phyloP scores from a whole-genome alignment of 768 basidiomycete genomes.

The Tubosaeta sp. region DNA sequence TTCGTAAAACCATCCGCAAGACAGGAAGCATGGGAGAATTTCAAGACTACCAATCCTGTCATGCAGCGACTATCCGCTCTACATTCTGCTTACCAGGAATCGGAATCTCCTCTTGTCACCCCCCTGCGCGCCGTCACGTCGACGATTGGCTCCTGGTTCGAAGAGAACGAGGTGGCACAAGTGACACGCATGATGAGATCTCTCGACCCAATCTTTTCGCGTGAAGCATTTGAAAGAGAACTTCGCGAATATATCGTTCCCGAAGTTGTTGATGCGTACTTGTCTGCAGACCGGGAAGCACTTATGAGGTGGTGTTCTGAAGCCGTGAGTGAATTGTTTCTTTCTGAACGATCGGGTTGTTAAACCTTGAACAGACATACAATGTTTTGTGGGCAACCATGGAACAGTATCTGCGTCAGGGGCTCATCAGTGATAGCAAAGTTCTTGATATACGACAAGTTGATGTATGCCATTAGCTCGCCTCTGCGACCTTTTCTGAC shows the following conservation, averaged over 20 bases:
- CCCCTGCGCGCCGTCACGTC: conserved; percentile 79
- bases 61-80: conserved; percentile 55
- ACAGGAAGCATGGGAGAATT: conserved; percentile 73
- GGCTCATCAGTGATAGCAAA: conserved; percentile 88
- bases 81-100: conserved; percentile 79
- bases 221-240: conserved; percentile 85
- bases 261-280: conserved; percentile 94
- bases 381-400: conserved; percentile 99
- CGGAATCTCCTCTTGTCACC: conserved; percentile 85
- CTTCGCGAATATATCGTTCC: conserved; percentile 96
- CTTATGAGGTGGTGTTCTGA: conserved; percentile 92
- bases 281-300: conserved; percentile 84
- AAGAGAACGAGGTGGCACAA: conserved; percentile 98
- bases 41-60: conserved; percentile 79
- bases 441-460: conserved; percentile 97
- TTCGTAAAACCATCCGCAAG: conserved; percentile 78
- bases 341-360: neutral
- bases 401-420: conserved; percentile 88
- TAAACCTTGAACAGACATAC: conserved; percentile 62
- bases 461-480: conserved; percentile 57
- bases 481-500: conserved; percentile 4
- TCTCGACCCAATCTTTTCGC: conserved; percentile 85
- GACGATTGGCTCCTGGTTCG: conserved; percentile 86
- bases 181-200: conserved; percentile 82
- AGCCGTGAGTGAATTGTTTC: conserved; percentile 56